Base-by-base conservation (phyloP, 495 filamentous ascomycete genomes). In the Cercophora samala region DNA sequence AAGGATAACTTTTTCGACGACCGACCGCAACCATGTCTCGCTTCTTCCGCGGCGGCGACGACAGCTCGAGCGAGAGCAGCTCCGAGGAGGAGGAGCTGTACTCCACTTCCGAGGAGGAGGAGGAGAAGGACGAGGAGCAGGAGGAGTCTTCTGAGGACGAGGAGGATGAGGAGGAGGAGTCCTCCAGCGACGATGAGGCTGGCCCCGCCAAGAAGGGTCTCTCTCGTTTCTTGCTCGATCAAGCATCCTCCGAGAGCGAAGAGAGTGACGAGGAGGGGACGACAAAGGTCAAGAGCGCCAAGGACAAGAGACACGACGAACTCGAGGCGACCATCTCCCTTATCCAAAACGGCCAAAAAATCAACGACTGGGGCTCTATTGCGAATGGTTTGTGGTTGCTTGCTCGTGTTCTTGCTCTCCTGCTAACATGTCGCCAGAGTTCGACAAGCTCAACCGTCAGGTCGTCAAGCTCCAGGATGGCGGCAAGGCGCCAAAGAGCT, bases 311-410 rank as follows among this genome's bases (percentile, higher is more conserved):
- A 53, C 80, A 93, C 66, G 96, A 97, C 74, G 96, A 97, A 75
- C 84, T 99, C 66, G 96, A 98, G 79, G 86, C 87, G 56, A 96
- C 88, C 55, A 90, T 97, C 65, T 88, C 89, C 74, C 80, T 89
- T 66, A 98, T 98, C 68, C 93, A 97, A 71, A 99, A 99, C 83
- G 93, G 91, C 17, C 83, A 93, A 77, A 97, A 96, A 85, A 99
- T 98, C 73, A 91, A 90, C 75, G 96, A 99, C 78, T 99, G 95
- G 95, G 89, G 89, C 69, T 87, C 92, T 56, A 95, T 99, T 72
- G 91, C 93, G 67, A 86, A 88, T 76, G 92, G 93, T 94, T 83
- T 75, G 87, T 84, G 18, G 32, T 23, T 52, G 59, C 23, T 21
- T 32, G 29, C 17, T 26, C 77, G 66, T 67, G 55, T 59, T 6